Conservation (phyloP, 2,329 filamentous ascomycete genomes). For the Neurospora crassa region DNA sequence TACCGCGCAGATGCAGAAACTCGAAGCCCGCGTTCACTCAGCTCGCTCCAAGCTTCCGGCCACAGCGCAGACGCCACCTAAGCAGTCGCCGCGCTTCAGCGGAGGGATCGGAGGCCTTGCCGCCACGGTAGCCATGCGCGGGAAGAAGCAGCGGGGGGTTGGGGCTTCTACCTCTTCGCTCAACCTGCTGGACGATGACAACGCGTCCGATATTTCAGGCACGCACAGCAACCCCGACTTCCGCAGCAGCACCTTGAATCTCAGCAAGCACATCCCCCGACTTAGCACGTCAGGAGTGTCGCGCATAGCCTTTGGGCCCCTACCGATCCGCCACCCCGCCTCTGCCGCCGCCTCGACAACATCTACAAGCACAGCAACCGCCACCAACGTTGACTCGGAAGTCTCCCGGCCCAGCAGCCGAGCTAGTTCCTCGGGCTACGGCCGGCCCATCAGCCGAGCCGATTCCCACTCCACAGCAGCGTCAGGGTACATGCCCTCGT, state of each 20-base stretch:
- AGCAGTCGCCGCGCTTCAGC: conserved; percentile 42
- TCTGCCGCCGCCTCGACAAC: conserved; percentile 19
- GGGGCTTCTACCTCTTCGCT: conserved; percentile 35
- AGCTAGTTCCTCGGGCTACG: conserved; percentile 50
- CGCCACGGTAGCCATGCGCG: conserved; percentile 54
- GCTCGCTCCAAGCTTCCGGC: conserved; percentile 86
- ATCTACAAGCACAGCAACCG: background rate
- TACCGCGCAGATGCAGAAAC: conserved; percentile 92
- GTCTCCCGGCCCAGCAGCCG: conserved; percentile 65
- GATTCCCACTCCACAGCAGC: conserved; percentile 24
- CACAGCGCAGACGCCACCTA: conserved; percentile 67
- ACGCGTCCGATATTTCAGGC: conserved; percentile 19
- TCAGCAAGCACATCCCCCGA: conserved; percentile 42
- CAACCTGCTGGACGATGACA: conserved; percentile 36
- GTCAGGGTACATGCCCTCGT: conserved; percentile 34
- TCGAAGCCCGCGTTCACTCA: conserved; percentile 87
- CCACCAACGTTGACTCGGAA: conserved; percentile 23
- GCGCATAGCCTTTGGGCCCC: conserved; percentile 52
- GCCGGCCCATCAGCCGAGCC: conserved; percentile 43
- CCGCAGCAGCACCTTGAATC: conserved; percentile 27
- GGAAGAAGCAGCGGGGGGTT: conserved; percentile 33
- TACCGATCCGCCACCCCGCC: conserved; percentile 46
- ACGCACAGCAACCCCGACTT: conserved; percentile 16
- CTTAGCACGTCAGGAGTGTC: conserved; percentile 52
- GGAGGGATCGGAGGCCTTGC: conserved; percentile 28